phyloP scores from a whole-genome alignment of 2,329 filamentous ascomycete species.

The Neopestalotiopsis clavispora region DNA sequence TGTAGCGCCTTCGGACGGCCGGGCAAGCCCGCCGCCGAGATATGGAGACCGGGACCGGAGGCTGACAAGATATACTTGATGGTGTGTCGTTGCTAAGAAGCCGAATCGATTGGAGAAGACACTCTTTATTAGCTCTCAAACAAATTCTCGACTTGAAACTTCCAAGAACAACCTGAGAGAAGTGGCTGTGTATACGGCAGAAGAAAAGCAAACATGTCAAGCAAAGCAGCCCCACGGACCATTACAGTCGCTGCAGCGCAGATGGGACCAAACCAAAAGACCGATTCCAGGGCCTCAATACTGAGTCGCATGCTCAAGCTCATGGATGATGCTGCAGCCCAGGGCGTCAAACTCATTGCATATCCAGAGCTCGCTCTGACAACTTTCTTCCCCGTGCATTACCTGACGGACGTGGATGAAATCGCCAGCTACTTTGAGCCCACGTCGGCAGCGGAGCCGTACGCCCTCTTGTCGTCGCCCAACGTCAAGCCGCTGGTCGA shows the following conservation, averaged over 20 bases:
- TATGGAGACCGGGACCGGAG: neutral
- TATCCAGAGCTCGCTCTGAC: slow-evolving; percentile 61
- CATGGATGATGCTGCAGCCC: slow-evolving; percentile 47
- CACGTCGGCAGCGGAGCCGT: slow-evolving; percentile 40
- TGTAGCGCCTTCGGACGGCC: neutral
- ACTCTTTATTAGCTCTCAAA: neutral
- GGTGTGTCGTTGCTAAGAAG: neutral
- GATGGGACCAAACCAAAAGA: slow-evolving; percentile 51
- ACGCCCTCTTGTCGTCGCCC: slow-evolving; percentile 42
- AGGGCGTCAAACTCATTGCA: slow-evolving; percentile 54
- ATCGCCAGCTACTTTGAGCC: slow-evolving; percentile 57
- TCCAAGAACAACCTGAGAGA: neutral
- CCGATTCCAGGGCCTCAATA: slow-evolving; percentile 45
- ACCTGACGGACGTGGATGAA: slow-evolving; percentile 48
- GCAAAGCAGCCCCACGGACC: slow-evolving; percentile 12
- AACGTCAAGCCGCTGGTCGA: slow-evolving; percentile 55
- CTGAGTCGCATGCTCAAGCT: slow-evolving; percentile 55
- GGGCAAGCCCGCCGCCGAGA: neutral
- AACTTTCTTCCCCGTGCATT: slow-evolving; percentile 60
- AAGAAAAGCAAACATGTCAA: neutral
- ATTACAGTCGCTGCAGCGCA: slow-evolving; percentile 59
- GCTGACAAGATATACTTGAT: neutral
- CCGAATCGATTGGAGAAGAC: neutral
- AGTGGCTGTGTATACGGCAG: neutral
- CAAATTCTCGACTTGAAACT: neutral